Evolutionary conservation across 768 basidiomycete species (phyloP).

Genomic region (Lactarius hengduanensis): DNA sequence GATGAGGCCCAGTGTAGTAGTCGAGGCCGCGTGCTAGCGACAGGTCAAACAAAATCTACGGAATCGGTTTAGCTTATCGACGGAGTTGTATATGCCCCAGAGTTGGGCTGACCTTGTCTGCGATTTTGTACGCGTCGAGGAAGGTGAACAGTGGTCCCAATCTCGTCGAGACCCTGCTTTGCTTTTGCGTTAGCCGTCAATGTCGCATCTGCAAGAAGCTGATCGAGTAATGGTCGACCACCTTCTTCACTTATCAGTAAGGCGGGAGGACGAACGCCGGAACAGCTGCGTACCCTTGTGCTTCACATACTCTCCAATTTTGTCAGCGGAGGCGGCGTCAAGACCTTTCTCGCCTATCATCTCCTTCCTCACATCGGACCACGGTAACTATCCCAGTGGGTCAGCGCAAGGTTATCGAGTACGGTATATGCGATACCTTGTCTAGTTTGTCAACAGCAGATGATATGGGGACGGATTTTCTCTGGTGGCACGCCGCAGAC

Average conservation of each 20-base stretch:
- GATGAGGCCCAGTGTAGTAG: conserved; percentile 98
- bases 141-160: conserved; percentile 82
- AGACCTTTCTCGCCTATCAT: conserved; percentile 97
- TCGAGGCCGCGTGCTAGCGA: conserved; percentile 97
- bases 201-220: conserved; percentile 58
- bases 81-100: background rate
- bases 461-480: conserved; percentile 88
- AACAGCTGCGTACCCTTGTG: conserved; percentile 66
- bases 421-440: conserved; percentile 54
- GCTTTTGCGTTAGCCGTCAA: conserved; percentile 73
- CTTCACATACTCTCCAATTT: conserved; percentile 96
- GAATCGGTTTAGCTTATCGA: background rate
- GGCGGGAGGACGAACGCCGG: background rate
- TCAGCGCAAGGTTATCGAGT: background rate
- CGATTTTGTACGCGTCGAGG: conserved; percentile 74
- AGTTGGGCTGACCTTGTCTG: conserved; percentile 62
- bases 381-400: conserved; percentile 52
- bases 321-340: conserved; percentile 76
- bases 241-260: conserved; percentile 44
- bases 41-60: conserved; percentile 90
- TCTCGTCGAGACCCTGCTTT: conserved; percentile 81
- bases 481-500: conserved; percentile 91
- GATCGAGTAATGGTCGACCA: conserved; percentile 71
- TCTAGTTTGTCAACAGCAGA: conserved; percentile 98
- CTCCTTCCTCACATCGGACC: conserved; percentile 91